phyloP scores from a whole-genome alignment of 345 rosid species.

The Euphorbia peplus region DNA sequence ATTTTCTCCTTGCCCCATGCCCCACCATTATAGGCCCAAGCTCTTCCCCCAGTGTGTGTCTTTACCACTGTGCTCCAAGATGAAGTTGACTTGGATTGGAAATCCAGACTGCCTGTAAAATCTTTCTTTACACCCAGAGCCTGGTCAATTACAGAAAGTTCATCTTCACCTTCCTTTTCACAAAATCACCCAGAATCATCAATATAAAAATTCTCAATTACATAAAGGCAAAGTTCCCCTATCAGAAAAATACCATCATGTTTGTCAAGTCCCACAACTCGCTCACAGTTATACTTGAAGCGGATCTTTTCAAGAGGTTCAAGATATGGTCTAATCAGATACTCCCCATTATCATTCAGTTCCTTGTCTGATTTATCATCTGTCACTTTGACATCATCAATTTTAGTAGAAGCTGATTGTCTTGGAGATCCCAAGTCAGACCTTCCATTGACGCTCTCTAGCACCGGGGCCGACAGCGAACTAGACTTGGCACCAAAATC shows the following conservation, averaged over 20 bases:
- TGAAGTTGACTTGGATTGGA: constrained; percentile 84
- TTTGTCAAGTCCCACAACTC: constrained; percentile 96
- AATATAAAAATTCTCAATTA: constrained; percentile 90
- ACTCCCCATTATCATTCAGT: constrained; percentile 90
- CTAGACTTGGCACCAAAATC: constrained; percentile 89
- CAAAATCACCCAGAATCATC: constrained; percentile 78
- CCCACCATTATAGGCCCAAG: constrained; percentile 99
- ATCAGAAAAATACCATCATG: constrained; percentile 96
- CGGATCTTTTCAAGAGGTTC: constrained; percentile 92
- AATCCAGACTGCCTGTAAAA: constrained; percentile 60
- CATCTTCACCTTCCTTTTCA: constrained; percentile 96
- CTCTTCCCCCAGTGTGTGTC: constrained; percentile 80
- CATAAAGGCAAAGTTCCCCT: constrained; percentile 83
- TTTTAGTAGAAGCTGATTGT: constrained; percentile 62
- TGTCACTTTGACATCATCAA: constrained; percentile 50
- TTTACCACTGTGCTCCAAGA: constrained; percentile 63
- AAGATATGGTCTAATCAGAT: constrained; percentile 92
- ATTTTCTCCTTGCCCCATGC: constrained; percentile 99
- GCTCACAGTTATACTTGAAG: constrained; percentile 90
- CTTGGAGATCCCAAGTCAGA: constrained; percentile 79
- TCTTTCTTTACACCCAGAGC: constrained; percentile 98
- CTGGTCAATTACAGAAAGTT: constrained; percentile 97
- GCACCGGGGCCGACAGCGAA: constrained; percentile 60
- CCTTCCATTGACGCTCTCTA: constrained; percentile 66
- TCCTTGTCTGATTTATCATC: constrained; percentile 87